phyloP scores from a whole-genome alignment of 257 asterid species.

The Forsythia viridissima region DNA sequence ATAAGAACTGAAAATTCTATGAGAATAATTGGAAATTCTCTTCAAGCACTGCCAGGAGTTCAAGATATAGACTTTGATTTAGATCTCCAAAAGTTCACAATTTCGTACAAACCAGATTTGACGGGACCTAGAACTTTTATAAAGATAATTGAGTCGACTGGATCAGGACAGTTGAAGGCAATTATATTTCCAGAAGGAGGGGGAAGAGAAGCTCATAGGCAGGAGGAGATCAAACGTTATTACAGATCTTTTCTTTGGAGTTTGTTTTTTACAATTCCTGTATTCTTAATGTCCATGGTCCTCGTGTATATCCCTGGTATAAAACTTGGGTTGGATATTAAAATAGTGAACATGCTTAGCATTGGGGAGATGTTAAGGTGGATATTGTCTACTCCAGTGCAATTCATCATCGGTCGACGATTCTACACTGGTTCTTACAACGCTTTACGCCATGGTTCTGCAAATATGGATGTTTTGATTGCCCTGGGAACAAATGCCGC shows the following conservation, averaged over 20 bases:
- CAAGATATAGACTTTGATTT: conserved; percentile 31
- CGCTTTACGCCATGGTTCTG: conserved; percentile 50
- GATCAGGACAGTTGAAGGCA: conserved; percentile 36
- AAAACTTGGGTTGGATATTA: conserved; percentile 42
- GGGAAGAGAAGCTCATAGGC: conserved; percentile 35
- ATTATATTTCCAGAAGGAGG: conserved; percentile 44
- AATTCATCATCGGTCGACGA: conserved; percentile 60
- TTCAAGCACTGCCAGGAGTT: conserved; percentile 50
- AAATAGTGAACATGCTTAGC: conserved; percentile 49
- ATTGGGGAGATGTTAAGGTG: conserved; percentile 50
- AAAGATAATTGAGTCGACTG: conserved; percentile 34
- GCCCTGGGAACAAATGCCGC: conserved; percentile 74
- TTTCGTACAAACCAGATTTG: conserved; percentile 49
- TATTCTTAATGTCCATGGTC: conserved; percentile 60
- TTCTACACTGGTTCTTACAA: conserved; percentile 62
- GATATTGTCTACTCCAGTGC: conserved; percentile 62
- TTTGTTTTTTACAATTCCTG: conserved; percentile 55
- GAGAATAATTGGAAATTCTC: conserved; percentile 33
- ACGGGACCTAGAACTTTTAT: conserved; percentile 63
- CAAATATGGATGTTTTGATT: conserved; percentile 74
- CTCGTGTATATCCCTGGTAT: conserved; percentile 64
- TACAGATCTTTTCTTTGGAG: conserved; percentile 55
- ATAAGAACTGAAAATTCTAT: conserved; percentile 29
- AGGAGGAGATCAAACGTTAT: conserved; percentile 41
- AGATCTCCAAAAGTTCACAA: conserved; percentile 32